Evolutionary conservation across 768 basidiomycete genomes (phyloP), one percentile per base, ranked within the genome.

Genomic region (Phlebiopsis gigantea): DNA sequence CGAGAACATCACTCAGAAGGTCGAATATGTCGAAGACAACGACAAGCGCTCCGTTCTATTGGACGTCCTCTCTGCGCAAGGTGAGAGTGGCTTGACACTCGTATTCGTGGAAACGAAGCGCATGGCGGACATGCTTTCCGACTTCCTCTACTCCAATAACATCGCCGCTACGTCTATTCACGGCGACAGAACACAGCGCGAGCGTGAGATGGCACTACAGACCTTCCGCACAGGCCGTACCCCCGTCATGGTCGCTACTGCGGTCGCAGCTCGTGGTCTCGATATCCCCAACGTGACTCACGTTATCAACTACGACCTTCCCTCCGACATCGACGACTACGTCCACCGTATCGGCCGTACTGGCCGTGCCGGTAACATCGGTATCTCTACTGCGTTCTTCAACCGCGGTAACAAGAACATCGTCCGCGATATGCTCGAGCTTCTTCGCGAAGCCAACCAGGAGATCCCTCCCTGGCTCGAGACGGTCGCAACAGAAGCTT

Each of bases 251-350:
- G 97, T 99, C 57, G 97, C 97, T 42, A 99, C 97, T 14, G 97
- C 97, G 51, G 97, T 99, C 56, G 97, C 97, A 30, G 97, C 97
- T 56, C 93, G 97, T 77, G 97, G 97, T 68, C 84, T 99, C 63
- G 97, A 99, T 74, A 98, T 99, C 65, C 97, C 97, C 60, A 97
- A 99, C 72, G 97, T 99, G 68, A 97, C 91, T 15, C 97, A 98
- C 70, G 97, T 99, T 67, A 80, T 98, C 77, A 96, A 98, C 72
- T 98, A 98, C 73, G 97, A 98, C 70, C 79, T 99, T 5, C 97
- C 97, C 12, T 89, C 89, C 59, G 97, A 98, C 74, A 95, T 99
- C 61, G 97, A 98, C 68, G 97, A 99, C 73, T 99, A 98, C 73
- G 95, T 98, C 46, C 95, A 98, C 70, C 94, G 93, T 67, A 96